phyloP scores from a whole-genome alignment of 345 rosid genomes.

The Gynandropsis gynandra region DNA sequence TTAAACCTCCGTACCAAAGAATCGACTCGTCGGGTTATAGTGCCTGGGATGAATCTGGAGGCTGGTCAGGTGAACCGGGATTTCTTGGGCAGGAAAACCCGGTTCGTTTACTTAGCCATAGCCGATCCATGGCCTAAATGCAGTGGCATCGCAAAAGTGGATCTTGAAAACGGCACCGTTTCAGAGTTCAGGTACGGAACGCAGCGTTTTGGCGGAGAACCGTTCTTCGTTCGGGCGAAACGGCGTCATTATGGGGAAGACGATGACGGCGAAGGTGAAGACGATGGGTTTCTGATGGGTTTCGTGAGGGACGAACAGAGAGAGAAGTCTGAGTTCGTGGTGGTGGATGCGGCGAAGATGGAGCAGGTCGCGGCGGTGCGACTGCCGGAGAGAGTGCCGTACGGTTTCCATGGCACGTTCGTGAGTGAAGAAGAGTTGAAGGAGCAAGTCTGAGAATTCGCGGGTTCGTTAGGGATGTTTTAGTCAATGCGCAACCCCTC shows the following conservation, averaged over 20 bases:
- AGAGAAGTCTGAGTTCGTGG: constrained; percentile 48
- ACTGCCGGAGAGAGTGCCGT: constrained; percentile 61
- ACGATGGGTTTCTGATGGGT: constrained; percentile 48
- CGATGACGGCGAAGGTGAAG: constrained; percentile 39
- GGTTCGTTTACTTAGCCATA: constrained; percentile 58
- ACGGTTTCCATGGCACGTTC: constrained; percentile 75
- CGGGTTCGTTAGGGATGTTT: background rate
- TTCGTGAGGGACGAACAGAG: constrained; percentile 51
- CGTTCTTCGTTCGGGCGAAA: constrained; percentile 34
- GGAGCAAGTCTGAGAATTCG: constrained; percentile 26
- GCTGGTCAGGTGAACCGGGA: constrained; percentile 49
- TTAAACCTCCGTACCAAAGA: constrained; percentile 45
- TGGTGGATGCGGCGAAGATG: constrained; percentile 42
- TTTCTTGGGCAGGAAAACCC: constrained; percentile 37
- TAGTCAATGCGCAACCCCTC: background rate
- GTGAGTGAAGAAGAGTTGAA: constrained; percentile 36
- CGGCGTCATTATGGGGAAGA: constrained; percentile 21
- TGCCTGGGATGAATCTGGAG: constrained; percentile 49
- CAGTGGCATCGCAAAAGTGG: constrained; percentile 59
- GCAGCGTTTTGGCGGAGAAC: constrained; percentile 61
- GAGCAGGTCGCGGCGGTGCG: constrained; percentile 42
- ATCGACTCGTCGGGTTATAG: constrained; percentile 31
- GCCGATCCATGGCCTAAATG: constrained; percentile 81
- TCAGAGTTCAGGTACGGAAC: constrained; percentile 38
- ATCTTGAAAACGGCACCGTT: constrained; percentile 36